These are phyloP conservation scores for Euphorbia pulcherrima DNA, from an alignment of 345 rosid species.

Conservation along the genomic window DNA sequence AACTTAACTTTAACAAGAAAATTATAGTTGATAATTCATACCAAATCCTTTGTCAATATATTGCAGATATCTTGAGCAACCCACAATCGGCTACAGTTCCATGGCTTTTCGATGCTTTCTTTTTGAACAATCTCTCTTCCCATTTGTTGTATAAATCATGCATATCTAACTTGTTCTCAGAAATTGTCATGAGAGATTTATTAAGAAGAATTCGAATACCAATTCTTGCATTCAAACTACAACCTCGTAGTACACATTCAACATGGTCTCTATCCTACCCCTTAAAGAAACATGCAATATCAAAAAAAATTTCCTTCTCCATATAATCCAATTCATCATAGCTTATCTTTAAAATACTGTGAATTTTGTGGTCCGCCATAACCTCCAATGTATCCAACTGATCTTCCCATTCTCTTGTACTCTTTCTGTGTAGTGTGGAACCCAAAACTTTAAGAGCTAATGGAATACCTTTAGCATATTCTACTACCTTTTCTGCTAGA, in stretches of 20 bases:
- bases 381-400: neutral
- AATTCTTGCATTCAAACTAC: neutral
- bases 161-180: neutral
- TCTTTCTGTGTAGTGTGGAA: neutral
- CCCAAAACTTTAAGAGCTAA: conserved; percentile 15
- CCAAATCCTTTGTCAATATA: conserved; percentile 2
- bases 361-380: neutral
- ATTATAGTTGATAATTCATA: neutral
- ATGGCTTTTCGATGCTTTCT: neutral
- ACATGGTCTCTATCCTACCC: neutral
- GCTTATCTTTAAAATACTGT: neutral
- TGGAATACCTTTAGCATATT: neutral
- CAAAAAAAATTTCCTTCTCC: conserved; percentile 2
- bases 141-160: conserved; percentile 12
- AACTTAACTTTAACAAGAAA: neutral
- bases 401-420: neutral
- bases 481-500: neutral
- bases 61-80: neutral
- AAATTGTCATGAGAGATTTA: neutral
- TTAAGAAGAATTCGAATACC: neutral
- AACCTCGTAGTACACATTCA: neutral
- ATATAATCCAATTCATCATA: conserved; percentile 1
- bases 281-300: conserved; percentile 6
- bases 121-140: conserved; percentile 3
- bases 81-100: conserved; percentile 10